phyloP scores from a whole-genome alignment of 2,329 filamentous ascomycete genomes.

The Penicillium sp. region DNA sequence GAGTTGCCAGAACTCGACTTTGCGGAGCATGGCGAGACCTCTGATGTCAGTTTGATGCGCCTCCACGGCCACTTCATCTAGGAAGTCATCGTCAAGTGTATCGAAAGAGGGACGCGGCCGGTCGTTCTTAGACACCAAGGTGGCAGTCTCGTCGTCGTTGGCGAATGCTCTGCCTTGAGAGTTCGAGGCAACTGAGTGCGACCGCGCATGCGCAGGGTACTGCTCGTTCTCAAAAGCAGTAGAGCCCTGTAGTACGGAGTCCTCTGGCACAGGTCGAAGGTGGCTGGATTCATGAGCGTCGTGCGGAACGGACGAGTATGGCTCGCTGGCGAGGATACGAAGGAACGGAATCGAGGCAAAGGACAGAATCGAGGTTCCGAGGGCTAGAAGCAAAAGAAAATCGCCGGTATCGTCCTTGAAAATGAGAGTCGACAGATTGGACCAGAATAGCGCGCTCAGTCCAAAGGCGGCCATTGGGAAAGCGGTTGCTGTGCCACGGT shows the following conservation, averaged over 20 bases:
- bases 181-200: slow-evolving; percentile 26
- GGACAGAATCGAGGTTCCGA: slow-evolving; percentile 68
- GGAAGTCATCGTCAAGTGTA: slow-evolving; percentile 40
- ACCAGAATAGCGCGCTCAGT: slow-evolving; percentile 93
- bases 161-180: slow-evolving; percentile 19
- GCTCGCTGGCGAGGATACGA: slow-evolving; percentile 53
- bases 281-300: slow-evolving; percentile 24
- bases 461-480: slow-evolving; percentile 90
- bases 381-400: slow-evolving; percentile 70
- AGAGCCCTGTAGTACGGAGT: slow-evolving; percentile 33
- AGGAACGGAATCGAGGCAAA: slow-evolving; percentile 77
- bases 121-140: slow-evolving; percentile 61
- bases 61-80: slow-evolving; percentile 57
- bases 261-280: slow-evolving; percentile 22
- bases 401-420: slow-evolving; percentile 75
- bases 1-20: slow-evolving; percentile 79
- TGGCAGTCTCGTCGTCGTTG: slow-evolving; percentile 64
- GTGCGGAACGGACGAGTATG: slow-evolving; percentile 37
- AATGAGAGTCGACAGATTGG: slow-evolving; percentile 62
- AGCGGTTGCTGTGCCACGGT: slow-evolving; percentile 86
- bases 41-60: slow-evolving; percentile 83
- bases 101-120: slow-evolving; percentile 46
- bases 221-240: slow-evolving; percentile 24
- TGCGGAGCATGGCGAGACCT: slow-evolving; percentile 63
- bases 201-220: slow-evolving; percentile 21